phyloP scores from a whole-genome alignment of 805 yeast genomes.

The Lachancea cidri region DNA sequence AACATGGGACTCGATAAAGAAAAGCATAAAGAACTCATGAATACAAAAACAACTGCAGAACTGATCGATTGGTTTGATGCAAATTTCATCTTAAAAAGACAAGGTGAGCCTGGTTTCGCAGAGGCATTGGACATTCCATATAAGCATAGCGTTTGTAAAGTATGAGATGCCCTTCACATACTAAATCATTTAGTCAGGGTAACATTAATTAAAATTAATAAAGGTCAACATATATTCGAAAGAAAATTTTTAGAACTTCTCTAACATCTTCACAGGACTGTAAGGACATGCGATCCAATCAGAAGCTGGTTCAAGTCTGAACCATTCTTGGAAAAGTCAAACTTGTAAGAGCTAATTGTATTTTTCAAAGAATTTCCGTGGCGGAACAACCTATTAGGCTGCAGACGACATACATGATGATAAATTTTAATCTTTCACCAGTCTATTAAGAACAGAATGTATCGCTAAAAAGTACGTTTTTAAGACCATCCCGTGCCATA shows the following conservation, averaged over 20 bases:
- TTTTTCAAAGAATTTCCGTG: too few relatives aligned
- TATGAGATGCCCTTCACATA: conserved; percentile 1
- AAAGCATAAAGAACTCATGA: conserved; percentile 60
- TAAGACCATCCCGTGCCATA: conserved; percentile 17
- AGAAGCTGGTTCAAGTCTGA: background rate
- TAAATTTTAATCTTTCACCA: conserved; percentile 27
- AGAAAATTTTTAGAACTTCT: background rate
- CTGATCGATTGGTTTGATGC: conserved; percentile 80
- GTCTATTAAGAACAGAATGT: conserved; percentile 28
- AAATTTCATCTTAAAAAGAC: conserved; percentile 59
- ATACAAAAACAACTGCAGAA: conserved; percentile 49
- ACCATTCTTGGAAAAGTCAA: too few relatives aligned
- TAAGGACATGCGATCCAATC: too few relatives aligned
- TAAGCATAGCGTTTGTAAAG: conserved; percentile 14
- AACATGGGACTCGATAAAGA: conserved; percentile 41
- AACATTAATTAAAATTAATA: background rate
- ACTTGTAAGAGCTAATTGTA: too few relatives aligned
- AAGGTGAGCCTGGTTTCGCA: conserved; percentile 69
- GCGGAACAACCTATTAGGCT: too few relatives aligned
- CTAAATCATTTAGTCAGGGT: background rate
- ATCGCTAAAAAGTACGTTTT: conserved; percentile 17
- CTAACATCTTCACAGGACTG: too few relatives aligned
- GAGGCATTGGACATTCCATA: conserved; percentile 42
- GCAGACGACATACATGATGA: conserved; percentile 23
- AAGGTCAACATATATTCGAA: background rate